Evolutionary conservation across 1,284 basidiomycete species (phyloP).

Genomic region (Xerocomus nothofagi): DNA sequence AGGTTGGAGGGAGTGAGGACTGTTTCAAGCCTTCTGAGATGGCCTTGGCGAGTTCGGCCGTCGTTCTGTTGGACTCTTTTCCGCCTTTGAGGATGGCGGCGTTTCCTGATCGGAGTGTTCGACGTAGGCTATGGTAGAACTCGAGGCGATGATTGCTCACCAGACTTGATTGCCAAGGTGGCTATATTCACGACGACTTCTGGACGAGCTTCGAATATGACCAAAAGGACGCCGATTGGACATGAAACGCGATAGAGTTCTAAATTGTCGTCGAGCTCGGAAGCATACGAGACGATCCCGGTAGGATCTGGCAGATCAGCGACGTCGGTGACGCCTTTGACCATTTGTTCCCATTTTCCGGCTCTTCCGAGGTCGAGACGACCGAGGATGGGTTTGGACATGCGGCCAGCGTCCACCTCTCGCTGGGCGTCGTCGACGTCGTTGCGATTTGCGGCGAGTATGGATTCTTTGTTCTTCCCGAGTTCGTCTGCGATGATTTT

Average conservation of each 20-base stretch:
- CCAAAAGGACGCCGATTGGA: slow-evolving; percentile 94
- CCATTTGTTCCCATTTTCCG: slow-evolving; percentile 94
- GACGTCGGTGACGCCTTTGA: slow-evolving; percentile 89
- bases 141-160: slow-evolving; percentile 43
- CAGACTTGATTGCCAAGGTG: slow-evolving; percentile 93
- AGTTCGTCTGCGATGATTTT: slow-evolving; percentile 69
- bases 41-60: slow-evolving; percentile 71
- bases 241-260: slow-evolving; percentile 95
- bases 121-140: slow-evolving; percentile 5
- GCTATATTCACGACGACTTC: slow-evolving; percentile 99
- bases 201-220: slow-evolving; percentile 97
- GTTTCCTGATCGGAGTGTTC: slow-evolving; percentile 59
- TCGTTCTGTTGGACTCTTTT: slow-evolving; percentile 85
- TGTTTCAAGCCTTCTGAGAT: slow-evolving; percentile 78
- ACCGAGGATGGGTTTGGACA: slow-evolving; percentile 80
- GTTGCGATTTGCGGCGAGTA: slow-evolving; percentile 76
- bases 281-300: slow-evolving; percentile 86
- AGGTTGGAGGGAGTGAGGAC: slow-evolving; percentile 74
- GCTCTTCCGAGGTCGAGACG: slow-evolving; percentile 83
- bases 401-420: slow-evolving; percentile 80
- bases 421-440: slow-evolving; percentile 81
- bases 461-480: slow-evolving; percentile 58
- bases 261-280: slow-evolving; percentile 80
- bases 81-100: slow-evolving; percentile 97
- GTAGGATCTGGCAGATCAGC: slow-evolving; percentile 85